These are phyloP conservation scores for Zoysia matrella DNA, from an alignment of 202 grass and related monocot species.

Conservation along the genomic window DNA sequence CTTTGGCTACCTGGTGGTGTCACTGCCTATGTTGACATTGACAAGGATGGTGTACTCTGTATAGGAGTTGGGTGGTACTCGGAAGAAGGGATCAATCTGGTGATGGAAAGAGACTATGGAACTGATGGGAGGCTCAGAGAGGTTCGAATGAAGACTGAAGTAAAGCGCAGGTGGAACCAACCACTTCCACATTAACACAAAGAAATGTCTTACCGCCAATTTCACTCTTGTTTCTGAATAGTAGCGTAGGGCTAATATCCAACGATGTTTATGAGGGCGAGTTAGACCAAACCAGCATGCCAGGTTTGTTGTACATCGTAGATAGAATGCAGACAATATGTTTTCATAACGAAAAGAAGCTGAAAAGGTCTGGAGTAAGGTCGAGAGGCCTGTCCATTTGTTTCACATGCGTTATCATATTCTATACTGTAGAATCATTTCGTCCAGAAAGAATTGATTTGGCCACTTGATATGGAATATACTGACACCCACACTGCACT, in stretches of 20 bases:
- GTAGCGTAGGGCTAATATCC: slow-evolving; percentile 35
- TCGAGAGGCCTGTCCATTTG: not conserved
- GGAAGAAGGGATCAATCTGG: slow-evolving; percentile 94
- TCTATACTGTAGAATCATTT: slow-evolving; percentile 28
- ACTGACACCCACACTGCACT: not conserved
- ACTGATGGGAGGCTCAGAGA: slow-evolving; percentile 84
- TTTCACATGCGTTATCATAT: slow-evolving; percentile 34
- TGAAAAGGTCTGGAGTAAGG: not conserved
- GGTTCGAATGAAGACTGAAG: slow-evolving; percentile 81
- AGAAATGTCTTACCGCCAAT: slow-evolving; percentile 11
- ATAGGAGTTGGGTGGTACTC: slow-evolving; percentile 93
- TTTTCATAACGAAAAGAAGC: slow-evolving; percentile 26
- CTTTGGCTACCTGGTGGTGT: slow-evolving; percentile 93
- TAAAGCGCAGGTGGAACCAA: slow-evolving; percentile 81
- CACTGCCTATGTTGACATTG: slow-evolving; percentile 82
- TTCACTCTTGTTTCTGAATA: slow-evolving; percentile 39
- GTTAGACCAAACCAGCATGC: slow-evolving; percentile 29
- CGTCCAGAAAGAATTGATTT: slow-evolving; percentile 19
- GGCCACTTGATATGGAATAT: slow-evolving; percentile 38
- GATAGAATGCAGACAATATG: slow-evolving; percentile 36
- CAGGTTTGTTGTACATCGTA: slow-evolving; percentile 36
- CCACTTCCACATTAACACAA: slow-evolving; percentile 38
- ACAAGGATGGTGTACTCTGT: slow-evolving; percentile 73
- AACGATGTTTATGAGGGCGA: slow-evolving; percentile 30
- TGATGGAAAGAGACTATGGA: slow-evolving; percentile 96